A percentile compares a stretch with the other conserved stretches of the same genome.
These are phyloP conservation scores for Wickerhamiella occidentalis DNA, from an alignment of 805 yeast species.

Conservation along the genomic window DNA sequence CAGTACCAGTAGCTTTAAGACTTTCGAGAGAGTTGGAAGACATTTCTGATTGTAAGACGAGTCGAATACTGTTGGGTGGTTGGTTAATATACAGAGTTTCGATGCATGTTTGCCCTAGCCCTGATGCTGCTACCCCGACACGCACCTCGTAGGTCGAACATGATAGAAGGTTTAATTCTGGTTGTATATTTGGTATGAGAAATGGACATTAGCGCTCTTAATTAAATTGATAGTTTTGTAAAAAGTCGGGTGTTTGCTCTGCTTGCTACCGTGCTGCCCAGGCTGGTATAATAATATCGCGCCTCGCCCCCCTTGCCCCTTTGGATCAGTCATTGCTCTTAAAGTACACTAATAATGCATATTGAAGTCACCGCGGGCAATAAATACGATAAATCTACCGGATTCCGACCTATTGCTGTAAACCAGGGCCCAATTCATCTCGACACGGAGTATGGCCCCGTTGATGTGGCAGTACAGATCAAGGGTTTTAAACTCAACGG, in stretches of 20 bases:
- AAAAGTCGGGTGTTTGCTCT: too few relatives aligned
- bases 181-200: not conserved
- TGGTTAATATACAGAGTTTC: not conserved
- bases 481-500: conserved; percentile 35
- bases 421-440: conserved; percentile 17
- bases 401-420: not conserved
- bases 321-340: not conserved
- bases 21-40: conserved; percentile 64
- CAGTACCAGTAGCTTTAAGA: conserved; percentile 90
- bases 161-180: not conserved
- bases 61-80: not conserved
- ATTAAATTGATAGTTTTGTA: too few relatives aligned
- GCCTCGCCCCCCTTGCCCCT: not conserved
- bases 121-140: not conserved
- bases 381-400: not conserved
- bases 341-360: not conserved
- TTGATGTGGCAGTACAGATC: conserved; percentile 34
- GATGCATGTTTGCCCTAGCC: not conserved
- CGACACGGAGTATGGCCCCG: conserved; percentile 31
- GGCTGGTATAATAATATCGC: not conserved
- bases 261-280: not conserved
- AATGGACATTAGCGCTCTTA: too few relatives aligned
- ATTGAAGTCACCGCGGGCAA: not conserved
- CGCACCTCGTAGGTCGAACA: not conserved
- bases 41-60: not conserved